A percentile compares a stretch with the other conserved stretches of the same genome.
These are phyloP conservation scores for Penicillium sclerotiorum DNA, from an alignment of 2,329 filamentous ascomycete species.

Conservation along the genomic window DNA sequence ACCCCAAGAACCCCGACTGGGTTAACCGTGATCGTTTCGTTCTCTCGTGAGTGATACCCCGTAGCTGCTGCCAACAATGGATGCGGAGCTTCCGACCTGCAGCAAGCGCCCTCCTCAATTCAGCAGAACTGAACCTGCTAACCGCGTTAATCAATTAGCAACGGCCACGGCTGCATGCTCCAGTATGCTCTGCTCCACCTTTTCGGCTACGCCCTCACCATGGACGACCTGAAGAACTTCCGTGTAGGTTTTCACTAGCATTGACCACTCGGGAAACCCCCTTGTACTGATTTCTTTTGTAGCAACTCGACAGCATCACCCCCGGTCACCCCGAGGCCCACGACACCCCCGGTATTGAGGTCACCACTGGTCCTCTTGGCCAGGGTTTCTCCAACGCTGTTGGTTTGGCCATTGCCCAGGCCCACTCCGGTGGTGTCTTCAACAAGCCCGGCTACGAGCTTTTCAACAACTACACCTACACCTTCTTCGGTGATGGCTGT, in stretches of 20 bases:
- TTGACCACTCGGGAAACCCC: too few species aligned
- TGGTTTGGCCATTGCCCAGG: conserved; percentile 94
- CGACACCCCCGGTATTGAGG: conserved; percentile 95
- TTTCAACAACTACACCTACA: conserved; percentile 95
- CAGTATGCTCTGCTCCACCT: conserved; percentile 98
- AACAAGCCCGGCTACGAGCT: conserved; percentile 95
- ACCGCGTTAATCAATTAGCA: conserved; percentile 58
- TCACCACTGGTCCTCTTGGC: conserved; percentile 95
- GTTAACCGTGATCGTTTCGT: conserved; percentile 97
- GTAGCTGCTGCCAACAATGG: background rate
- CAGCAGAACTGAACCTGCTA: conserved; percentile 1
- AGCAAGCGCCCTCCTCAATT: background rate
- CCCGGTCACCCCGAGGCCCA: conserved; percentile 96
- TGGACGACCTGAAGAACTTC: conserved; percentile 96
- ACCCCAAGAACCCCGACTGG: conserved; percentile 98
- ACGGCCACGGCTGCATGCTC: conserved; percentile 99
- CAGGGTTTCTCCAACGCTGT: conserved; percentile 98
- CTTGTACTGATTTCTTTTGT: conserved; percentile 22
- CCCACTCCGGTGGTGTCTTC: conserved; percentile 85
- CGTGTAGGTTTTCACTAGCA: conserved; percentile 66
- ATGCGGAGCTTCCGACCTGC: background rate
- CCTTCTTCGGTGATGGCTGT: conserved; percentile 97
- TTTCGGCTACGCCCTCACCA: conserved; percentile 81
- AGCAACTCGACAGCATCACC: conserved; percentile 77
- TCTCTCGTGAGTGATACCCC: conserved; percentile 76